Conservation (phyloP, 345 rosid species). For the Litchi chinensis region DNA sequence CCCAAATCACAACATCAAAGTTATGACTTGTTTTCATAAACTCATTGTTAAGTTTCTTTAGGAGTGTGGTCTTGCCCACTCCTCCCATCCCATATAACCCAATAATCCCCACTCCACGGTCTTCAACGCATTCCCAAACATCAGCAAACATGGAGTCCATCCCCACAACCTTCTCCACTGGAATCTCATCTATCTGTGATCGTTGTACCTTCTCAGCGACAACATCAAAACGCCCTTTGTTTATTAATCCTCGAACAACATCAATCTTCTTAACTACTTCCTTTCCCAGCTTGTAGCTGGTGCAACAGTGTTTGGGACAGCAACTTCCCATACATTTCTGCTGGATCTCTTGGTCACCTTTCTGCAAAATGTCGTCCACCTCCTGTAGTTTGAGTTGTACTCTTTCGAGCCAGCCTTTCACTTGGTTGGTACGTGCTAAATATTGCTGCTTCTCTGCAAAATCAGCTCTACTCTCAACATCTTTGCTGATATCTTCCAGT, state of each 20-base stretch:
- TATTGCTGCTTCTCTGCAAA: background rate
- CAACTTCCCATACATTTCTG: background rate
- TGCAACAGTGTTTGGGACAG: background rate
- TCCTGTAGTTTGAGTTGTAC: background rate
- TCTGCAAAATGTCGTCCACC: too few species aligned
- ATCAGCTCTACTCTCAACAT: too few species aligned
- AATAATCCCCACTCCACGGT: background rate
- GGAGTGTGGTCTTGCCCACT: too few species aligned
- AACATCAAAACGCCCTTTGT: background rate
- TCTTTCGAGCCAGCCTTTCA: background rate
- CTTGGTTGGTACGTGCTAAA: background rate
- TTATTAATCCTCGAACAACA: background rate
- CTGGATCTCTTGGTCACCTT: too few species aligned
- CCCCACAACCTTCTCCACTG: conserved; percentile 1
- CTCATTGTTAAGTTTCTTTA: too few species aligned
- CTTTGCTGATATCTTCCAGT: too few species aligned
- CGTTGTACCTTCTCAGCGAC: background rate
- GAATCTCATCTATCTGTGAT: background rate
- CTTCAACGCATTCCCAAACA: background rate
- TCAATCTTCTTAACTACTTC: background rate
- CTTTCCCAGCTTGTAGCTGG: conserved; percentile 2
- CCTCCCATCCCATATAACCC: too few species aligned
- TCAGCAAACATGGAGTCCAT: background rate
- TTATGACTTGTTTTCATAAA: too few species aligned
- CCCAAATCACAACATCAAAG: too few species aligned